Percentiles rank a stretch among this genome's conserved stretches.
These are phyloP conservation scores for Schizothecium vesticola DNA, from an alignment of 495 filamentous ascomycete species.

Conservation along the genomic window DNA sequence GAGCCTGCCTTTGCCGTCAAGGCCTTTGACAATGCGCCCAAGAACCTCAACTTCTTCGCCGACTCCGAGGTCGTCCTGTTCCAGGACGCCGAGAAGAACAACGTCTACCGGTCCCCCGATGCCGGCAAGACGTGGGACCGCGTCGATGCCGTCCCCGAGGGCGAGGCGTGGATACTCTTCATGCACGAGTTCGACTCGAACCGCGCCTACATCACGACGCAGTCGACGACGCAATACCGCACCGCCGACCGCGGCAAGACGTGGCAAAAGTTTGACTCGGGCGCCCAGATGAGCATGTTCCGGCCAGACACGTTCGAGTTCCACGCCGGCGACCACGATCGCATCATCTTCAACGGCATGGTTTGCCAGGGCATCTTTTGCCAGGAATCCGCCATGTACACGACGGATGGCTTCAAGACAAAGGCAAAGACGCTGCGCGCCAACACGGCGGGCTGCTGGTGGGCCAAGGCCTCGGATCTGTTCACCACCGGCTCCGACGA, in stretches of 20 bases:
- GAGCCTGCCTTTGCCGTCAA: constrained; percentile 42
- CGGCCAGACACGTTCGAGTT: constrained; percentile 57
- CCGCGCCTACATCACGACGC: constrained; percentile 71
- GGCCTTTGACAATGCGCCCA: constrained; percentile 56
- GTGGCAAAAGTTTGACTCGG: constrained; percentile 68
- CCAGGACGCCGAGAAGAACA: constrained; percentile 48
- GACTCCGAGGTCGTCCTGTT: constrained; percentile 73
- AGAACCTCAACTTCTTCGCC: constrained; percentile 74
- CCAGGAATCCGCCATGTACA: constrained; percentile 64
- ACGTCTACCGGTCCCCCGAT: constrained; percentile 67
- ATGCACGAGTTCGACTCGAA: constrained; percentile 73
- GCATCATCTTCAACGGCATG: constrained; percentile 74
- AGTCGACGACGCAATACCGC: constrained; percentile 63
- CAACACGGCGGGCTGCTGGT: constrained; percentile 67
- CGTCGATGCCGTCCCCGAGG: constrained; percentile 58
- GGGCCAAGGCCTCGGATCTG: constrained; percentile 67
- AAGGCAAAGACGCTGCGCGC: constrained; percentile 55
- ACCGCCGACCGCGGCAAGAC: constrained; percentile 73
- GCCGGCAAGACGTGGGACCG: constrained; percentile 69
- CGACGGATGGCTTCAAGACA: constrained; percentile 72
- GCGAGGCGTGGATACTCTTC: constrained; percentile 52
- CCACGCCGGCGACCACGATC: constrained; percentile 73
- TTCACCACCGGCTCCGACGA: constrained; percentile 62
- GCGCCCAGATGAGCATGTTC: constrained; percentile 39
- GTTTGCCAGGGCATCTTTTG: constrained; percentile 56